Conservation (phyloP, 441 rosid species). For the Adansonia gregorii region DNA sequence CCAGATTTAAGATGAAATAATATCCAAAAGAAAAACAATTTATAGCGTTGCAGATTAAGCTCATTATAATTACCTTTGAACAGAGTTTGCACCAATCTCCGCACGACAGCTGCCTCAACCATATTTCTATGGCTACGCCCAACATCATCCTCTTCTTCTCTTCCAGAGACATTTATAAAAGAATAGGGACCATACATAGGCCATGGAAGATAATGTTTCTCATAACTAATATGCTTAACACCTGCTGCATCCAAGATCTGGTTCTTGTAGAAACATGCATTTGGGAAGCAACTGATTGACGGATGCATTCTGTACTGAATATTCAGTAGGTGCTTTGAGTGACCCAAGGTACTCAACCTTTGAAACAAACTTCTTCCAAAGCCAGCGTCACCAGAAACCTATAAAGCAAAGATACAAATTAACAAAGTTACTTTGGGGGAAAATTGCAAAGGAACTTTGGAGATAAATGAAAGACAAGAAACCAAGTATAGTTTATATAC, state of each 20-base stretch:
- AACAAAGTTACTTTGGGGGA: background rate
- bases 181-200: constrained; percentile 53
- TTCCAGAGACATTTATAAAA: constrained; percentile 50
- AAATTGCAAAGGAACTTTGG: background rate
- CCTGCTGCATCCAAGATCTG: constrained; percentile 39
- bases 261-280: constrained; percentile 38
- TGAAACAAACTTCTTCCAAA: constrained; percentile 58
- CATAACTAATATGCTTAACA: constrained; percentile 34
- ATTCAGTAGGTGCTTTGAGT: constrained; percentile 43
- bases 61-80: constrained; percentile 35
- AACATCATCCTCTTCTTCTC: constrained; percentile 40
- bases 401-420: background rate
- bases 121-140: constrained; percentile 42
- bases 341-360: constrained; percentile 46
- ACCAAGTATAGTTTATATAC: constrained; percentile 28
- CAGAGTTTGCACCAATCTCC: constrained; percentile 36
- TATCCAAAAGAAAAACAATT: too few relatives aligned
- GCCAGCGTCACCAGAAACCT: constrained; percentile 46
- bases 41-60: background rate
- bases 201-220: constrained; percentile 37
- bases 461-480: background rate
- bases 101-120: constrained; percentile 49
- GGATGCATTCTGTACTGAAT: constrained; percentile 66
- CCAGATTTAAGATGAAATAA: background rate
- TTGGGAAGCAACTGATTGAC: constrained; percentile 49